Percentiles rank a stretch among this genome's conserved stretches.
Conservation (phyloP, 768 basidiomycete species). For the Crassisporium funariophilum region DNA sequence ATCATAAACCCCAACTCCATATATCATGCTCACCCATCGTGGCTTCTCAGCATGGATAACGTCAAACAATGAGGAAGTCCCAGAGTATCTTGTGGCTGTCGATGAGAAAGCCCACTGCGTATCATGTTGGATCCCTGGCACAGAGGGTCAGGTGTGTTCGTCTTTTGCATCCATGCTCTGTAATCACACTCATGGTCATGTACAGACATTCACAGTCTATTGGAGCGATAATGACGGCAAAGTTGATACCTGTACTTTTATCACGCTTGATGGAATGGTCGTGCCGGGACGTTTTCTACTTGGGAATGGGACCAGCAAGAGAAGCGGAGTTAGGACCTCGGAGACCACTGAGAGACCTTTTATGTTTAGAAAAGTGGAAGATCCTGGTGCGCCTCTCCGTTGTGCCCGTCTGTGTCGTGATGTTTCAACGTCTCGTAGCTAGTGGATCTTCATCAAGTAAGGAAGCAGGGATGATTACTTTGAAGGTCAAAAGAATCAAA, state of each 20-base stretch:
- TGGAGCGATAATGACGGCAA: slow-evolving; percentile 64
- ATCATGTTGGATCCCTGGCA: slow-evolving; percentile 71
- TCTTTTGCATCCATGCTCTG: slow-evolving; percentile 1
- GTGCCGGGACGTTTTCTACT: slow-evolving; percentile 65
- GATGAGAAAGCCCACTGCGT: slow-evolving; percentile 46
- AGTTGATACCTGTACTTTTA: slow-evolving; percentile 58
- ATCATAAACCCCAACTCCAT: slow-evolving; percentile 1
- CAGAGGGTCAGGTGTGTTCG: slow-evolving; percentile 54
- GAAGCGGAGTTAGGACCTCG: slow-evolving; percentile 56
- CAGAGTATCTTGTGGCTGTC: slow-evolving; percentile 57
- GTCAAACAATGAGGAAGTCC: slow-evolving; percentile 48
- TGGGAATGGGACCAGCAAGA: slow-evolving; percentile 56
- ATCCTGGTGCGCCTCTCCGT: slow-evolving; percentile 31
- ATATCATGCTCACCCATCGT: slow-evolving; percentile 54
- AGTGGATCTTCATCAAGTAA: slow-evolving; percentile 19
- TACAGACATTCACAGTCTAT: slow-evolving; percentile 58
- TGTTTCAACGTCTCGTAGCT: background rate
- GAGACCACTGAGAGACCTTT: slow-evolving; percentile 58
- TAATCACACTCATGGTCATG: background rate
- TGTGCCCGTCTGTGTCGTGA: background rate
- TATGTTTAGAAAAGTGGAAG: slow-evolving; percentile 49
- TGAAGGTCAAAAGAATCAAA: slow-evolving; percentile 52
- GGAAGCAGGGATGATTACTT: slow-evolving; percentile 53
- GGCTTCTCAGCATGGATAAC: slow-evolving; percentile 74
- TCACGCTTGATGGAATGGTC: slow-evolving; percentile 63